Evolutionary conservation across 1,139 yeast species (phyloP), one percentile per base, ranked within the genome.

Genomic region (Sugiyamaella grinbergsii): DNA sequence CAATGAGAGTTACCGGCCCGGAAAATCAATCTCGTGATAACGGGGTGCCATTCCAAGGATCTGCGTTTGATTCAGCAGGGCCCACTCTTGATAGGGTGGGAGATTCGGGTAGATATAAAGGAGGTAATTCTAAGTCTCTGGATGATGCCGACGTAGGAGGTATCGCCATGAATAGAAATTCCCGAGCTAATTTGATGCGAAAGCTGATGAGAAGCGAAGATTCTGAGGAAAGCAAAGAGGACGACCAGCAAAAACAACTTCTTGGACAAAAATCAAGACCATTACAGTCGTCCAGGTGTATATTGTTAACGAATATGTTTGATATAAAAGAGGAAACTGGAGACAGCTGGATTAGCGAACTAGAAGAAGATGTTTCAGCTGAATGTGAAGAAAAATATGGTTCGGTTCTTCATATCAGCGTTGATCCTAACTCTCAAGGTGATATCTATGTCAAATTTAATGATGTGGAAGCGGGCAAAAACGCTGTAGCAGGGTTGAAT

Each of bases 311-410:
- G 29, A 69, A 70, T 57, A 70, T 70, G 73, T 70, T 71, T 58
- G 65, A 70, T 46, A 60, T 69, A 3, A 57, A 56, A 11, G 69
- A 66, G 57, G 74, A 70, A 58, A 53, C 64, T 10, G 72, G 70
- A 6, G 61, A 60, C n/a, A 51, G 57, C 28, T 70, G 74, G 74
- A 58, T 61, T 6, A 52, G 59, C 22, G 73, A 70, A 46, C 63
- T 70, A 16, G 70, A 66, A 42, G 71, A 69, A 23, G 74, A 70
- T 51, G 71, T 71, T 34, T 59, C 59, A 31, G 62, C 60, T 3
- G 74, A 70, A 51, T 70, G 74, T 51, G 71, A 70, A 45, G 71
- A 66, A 20, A 65, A 67, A 53, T 70, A 70, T 49, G 74, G 74
- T 31, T 52, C 58, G 34, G 70, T 70, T 3, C 58, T 58, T 11